Base-by-base conservation (phyloP, 768 basidiomycete species). In the Pisolithus orientalis region DNA sequence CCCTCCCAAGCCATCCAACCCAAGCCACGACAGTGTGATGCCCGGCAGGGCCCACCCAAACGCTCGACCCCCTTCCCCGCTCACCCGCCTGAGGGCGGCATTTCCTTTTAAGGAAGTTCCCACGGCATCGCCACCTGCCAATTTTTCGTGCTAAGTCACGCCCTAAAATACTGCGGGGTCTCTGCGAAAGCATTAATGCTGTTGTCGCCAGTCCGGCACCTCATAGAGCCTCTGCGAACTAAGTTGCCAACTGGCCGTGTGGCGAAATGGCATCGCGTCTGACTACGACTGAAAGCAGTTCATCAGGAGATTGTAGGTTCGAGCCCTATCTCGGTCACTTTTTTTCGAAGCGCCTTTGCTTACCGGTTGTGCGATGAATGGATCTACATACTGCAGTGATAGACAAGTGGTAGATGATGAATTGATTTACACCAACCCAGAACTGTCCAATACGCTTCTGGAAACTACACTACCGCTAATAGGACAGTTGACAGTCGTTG, bases 251-350 rank as follows among this genome's bases (percentile, higher is more conserved):
- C 24, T 32, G 82, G 83, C 81, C 82, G 83, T 79, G 79, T 84
- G 84, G 83, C 83, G 82, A 83, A 85, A 84, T 84, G 84, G 84
- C 82, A 86, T 84, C 83, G 83, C 83, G 83, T 85, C 82, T 85
- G 83, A 84, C 83, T 84, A 83, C 83, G 83, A 82, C 56, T 29
- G 13, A n/a, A 21, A 10, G 27, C 51, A 27, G 29, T 53, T 47
- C 24, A 87, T 87, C 87, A 88, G 85, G 85, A 88, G 86, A 87
- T 87, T 87, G 85, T 84, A 88, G 85, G 86, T 88, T 88, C 85
- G 84, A 88, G 79, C 80, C 85, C 84, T 88, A 81, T 79, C 78
- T 80, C 80, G 83, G 82, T 84, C 82, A 83, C 58, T 40, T 52
- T 52, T 47, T 45, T 59, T 44, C 25, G 16, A 17, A 11, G 34